A percentile compares a stretch with the other conserved stretches of the same genome.
Conservation (phyloP, 768 basidiomycete genomes). For the Tylopilus subfusipes region DNA sequence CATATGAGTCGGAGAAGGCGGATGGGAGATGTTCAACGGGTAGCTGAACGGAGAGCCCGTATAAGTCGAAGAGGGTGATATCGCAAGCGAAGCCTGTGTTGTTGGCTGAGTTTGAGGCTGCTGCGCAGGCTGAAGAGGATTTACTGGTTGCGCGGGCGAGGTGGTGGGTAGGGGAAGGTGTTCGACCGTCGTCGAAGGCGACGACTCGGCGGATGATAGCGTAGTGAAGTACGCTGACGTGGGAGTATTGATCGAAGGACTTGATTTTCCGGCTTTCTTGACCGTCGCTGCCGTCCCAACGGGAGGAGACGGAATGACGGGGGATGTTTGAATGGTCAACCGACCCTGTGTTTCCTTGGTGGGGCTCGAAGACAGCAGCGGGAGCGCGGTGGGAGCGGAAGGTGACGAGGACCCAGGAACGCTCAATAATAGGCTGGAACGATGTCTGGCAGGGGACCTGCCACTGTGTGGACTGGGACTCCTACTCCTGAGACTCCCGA, state of each 20-base stretch:
- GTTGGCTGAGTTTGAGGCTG: constrained; percentile 20
- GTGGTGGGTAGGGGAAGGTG: constrained; percentile 27
- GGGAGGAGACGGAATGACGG: constrained; percentile 7
- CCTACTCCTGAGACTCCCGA: constrained; percentile 58
- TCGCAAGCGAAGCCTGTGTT: constrained; percentile 3
- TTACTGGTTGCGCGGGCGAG: constrained; percentile 21
- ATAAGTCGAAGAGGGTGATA: constrained; percentile 26
- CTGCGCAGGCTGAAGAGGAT: constrained; percentile 14
- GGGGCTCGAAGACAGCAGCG: constrained; percentile 29
- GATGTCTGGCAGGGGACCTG: constrained; percentile 33
- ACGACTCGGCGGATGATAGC: constrained; percentile 35
- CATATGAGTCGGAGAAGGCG: constrained; percentile 46
- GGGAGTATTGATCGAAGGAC: constrained; percentile 39
- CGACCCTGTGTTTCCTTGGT: constrained; percentile 17
- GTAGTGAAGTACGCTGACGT: constrained; percentile 49
- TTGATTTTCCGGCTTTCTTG: constrained; percentile 16
- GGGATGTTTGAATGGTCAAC: constrained; percentile 25
- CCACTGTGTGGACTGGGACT: constrained; percentile 58
- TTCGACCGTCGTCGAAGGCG: constrained; percentile 37
- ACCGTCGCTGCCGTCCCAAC: background rate
- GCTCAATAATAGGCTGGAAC: constrained; percentile 47
- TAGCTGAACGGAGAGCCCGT: constrained; percentile 26
- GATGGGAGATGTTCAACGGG: constrained; percentile 28
- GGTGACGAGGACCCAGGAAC: constrained; percentile 39
- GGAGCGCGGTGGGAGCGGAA: constrained; percentile 14